Evolutionary conservation across 2,329 filamentous ascomycete genomes (phyloP).

Genomic region (Hypoxylon sp.): DNA sequence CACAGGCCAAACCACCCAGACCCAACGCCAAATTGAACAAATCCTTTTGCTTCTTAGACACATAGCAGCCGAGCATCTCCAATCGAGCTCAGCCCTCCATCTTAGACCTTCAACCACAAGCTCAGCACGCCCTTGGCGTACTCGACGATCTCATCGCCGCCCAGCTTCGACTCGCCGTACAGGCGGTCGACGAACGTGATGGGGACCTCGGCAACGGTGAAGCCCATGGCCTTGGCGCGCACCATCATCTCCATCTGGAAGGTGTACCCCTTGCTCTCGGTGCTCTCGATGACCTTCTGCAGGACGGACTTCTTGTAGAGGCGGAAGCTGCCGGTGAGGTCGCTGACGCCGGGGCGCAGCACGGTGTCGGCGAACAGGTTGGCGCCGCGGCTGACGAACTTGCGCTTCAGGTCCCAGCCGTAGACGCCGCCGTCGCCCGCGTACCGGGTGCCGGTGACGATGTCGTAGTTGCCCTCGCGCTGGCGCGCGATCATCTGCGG

Average conservation of each 20-base stretch:
- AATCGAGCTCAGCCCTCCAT: not conserved
- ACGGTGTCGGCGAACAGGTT: slow-evolving; percentile 97
- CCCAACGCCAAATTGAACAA: slow-evolving; percentile 43
- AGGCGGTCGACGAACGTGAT: slow-evolving; percentile 96
- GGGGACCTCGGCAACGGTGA: slow-evolving; percentile 92
- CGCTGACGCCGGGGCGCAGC: slow-evolving; percentile 91
- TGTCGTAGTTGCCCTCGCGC: slow-evolving; percentile 84
- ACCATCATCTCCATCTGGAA: slow-evolving; percentile 99
- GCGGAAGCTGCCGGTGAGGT: slow-evolving; percentile 93
- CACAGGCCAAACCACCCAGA: slow-evolving; percentile 44
- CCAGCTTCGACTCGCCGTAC: slow-evolving; percentile 95
- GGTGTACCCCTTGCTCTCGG: slow-evolving; percentile 95
- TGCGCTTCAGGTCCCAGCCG: slow-evolving; percentile 95
- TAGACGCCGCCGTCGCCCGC: slow-evolving; percentile 90
- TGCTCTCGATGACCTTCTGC: slow-evolving; percentile 89
- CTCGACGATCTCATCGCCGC: slow-evolving; percentile 94
- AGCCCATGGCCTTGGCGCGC: slow-evolving; percentile 94
- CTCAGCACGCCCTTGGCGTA: slow-evolving; percentile 88
- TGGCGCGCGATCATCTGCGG: slow-evolving; percentile 90
- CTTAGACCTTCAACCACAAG: slow-evolving; percentile 81
- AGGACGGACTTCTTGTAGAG: slow-evolving; percentile 93
- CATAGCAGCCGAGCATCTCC: slow-evolving; percentile 11
- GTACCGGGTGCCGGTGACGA: slow-evolving; percentile 96
- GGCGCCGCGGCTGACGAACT: slow-evolving; percentile 85
- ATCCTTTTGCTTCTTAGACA: slow-evolving; percentile 28